phyloP scores from a whole-genome alignment of 83 land plant species.

The Diphasiastrum complanatum region DNA sequence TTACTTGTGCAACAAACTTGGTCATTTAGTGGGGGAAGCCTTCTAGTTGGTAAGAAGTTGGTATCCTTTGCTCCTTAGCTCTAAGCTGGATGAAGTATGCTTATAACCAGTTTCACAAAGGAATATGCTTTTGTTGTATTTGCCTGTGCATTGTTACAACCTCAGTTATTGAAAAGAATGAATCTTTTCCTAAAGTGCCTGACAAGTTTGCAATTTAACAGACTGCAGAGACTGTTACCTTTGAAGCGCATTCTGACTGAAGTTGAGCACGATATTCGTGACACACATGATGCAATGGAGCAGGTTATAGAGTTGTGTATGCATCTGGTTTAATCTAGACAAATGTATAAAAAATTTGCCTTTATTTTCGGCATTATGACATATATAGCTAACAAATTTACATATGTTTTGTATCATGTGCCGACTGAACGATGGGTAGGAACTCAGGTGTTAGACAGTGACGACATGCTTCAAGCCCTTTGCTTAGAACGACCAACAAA shows the following conservation, averaged over 20 bases:
- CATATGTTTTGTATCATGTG: background rate
- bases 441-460: slow-evolving; percentile 38
- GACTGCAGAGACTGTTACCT: slow-evolving; percentile 45
- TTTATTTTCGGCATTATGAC: background rate
- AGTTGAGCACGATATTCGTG: slow-evolving; percentile 48
- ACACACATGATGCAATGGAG: slow-evolving; percentile 50
- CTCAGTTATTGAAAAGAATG: background rate
- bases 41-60: too few relatives aligned
- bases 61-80: too few relatives aligned
- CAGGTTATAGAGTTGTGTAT: slow-evolving; percentile 34
- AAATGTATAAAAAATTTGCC: background rate
- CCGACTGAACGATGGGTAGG: background rate
- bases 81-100: too few relatives aligned
- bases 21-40: too few relatives aligned
- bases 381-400: background rate
- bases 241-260: slow-evolving; percentile 44
- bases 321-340: background rate
- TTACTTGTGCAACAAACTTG: too few relatives aligned
- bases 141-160: background rate
- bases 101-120: too few relatives aligned
- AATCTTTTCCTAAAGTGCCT: too few relatives aligned
- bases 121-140: background rate
- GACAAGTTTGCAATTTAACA: slow-evolving; percentile 15
- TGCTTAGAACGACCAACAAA: slow-evolving; percentile 6
- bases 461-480: slow-evolving; percentile 32